phyloP scores from a whole-genome alignment of 257 asterid genomes.

The Ilex aquifolium region DNA sequence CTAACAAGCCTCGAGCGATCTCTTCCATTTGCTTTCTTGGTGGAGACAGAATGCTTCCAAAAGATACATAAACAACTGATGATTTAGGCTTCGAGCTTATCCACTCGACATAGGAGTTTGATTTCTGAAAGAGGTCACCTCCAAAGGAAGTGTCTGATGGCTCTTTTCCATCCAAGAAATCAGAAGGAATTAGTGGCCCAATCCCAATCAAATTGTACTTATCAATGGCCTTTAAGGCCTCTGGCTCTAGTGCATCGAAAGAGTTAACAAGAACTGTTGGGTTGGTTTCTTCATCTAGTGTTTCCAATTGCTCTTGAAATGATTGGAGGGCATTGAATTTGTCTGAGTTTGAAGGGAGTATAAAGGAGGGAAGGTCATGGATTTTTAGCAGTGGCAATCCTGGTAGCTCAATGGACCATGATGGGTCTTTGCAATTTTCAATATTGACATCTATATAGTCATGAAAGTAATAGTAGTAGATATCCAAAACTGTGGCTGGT shows the following conservation, averaged over 20 bases:
- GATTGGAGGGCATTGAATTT: background rate
- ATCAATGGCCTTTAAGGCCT: slow-evolving; percentile 4
- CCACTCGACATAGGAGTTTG: no score
- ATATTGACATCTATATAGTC: no score
- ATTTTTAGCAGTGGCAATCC: background rate
- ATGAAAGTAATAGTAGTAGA: no score
- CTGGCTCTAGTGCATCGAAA: no score
- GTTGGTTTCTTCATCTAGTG: no score
- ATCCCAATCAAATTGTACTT: background rate
- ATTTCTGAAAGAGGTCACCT: no score
- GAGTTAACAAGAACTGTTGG: no score
- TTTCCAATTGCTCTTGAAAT: background rate
- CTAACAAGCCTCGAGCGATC: slow-evolving; percentile 16
- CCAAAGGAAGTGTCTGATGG: no score
- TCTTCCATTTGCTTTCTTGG: slow-evolving; percentile 11
- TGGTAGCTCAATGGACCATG: background rate
- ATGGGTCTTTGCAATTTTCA: background rate
- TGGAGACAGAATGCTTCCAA: background rate
- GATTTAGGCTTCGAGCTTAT: no score
- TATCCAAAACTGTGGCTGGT: no score
- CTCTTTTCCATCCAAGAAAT: no score
- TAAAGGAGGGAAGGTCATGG: slow-evolving; percentile 8
- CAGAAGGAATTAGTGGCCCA: background rate
- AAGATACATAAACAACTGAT: no score
- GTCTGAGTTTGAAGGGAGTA: background rate